Evolutionary conservation across 768 basidiomycete species (phyloP), one percentile per base, ranked within the genome.

Genomic region (Hortiboletus campestris): DNA sequence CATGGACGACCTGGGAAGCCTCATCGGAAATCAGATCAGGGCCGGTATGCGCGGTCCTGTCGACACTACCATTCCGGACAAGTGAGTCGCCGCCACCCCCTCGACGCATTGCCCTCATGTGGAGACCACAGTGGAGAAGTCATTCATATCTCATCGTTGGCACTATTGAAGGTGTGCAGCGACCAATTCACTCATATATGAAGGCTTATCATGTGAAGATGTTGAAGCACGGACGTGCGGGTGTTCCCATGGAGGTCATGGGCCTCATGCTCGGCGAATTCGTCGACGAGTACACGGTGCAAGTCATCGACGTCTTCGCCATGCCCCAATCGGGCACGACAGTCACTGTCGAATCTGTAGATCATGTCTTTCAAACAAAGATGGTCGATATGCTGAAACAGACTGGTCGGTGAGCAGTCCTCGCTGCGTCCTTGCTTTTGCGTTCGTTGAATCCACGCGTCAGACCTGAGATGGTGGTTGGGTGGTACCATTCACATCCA

Each of bases 371-470:
- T 75, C 97, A 99, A 73, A 87, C 86, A 4, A 98, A 88, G 74
- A 98, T 98, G 97, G 77, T 97, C 48, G 97, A 98, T 52, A 98
- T 98, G 95, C 74, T 99, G 65, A 98, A 99, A 75, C 97, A 98
- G 77, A 99, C 97, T 0, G 97, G 97, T 59, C 78, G 96, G 94
- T 93, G 63, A 68, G 87, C 72, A 31, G 41, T 58, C 44, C 46
- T 55, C 28, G 63, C 32, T 51, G 44, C 12, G 41, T 46, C 31
- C 49, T 41, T 45, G 41, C 22, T 31, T 14, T 35, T 28, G 29
- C 34, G 43, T 50, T 46, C 48, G 53, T 49, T 45, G 46, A 63
- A 43, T 34, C 53, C 28, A 34, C n/a, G 46, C 7, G 31, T 16
- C 55, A 87, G 95, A 64, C 91, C 96, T 32, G 97, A 98, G 78